phyloP scores from a whole-genome alignment of 2,329 filamentous ascomycete genomes.

The Dactylellina parvicollis region DNA sequence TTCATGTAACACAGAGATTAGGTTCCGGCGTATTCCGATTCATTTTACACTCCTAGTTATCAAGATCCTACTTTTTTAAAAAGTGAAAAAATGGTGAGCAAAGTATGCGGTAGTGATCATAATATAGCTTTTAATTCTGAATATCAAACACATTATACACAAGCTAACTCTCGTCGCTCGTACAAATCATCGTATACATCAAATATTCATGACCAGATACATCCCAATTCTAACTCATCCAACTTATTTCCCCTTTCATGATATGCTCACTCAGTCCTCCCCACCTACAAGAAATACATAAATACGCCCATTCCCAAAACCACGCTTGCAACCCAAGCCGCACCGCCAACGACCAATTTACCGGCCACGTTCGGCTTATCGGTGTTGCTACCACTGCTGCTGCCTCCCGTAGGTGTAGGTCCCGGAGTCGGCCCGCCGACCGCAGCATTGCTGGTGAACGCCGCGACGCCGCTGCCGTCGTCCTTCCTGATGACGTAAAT shows the following conservation, averaged over 20 bases:
- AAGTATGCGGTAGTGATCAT: too few relatives aligned
- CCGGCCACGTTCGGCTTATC: conserved; percentile 25
- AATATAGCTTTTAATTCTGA: too few relatives aligned
- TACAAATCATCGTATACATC: too few relatives aligned
- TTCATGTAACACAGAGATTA: too few relatives aligned
- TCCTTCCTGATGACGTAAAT: conserved; percentile 67
- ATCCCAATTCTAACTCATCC: not conserved
- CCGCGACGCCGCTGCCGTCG: conserved; percentile 46
- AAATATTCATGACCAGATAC: too few relatives aligned
- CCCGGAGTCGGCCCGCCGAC: conserved; percentile 43
- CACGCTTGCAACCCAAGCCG: conserved; percentile 16
- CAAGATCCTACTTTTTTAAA: too few relatives aligned
- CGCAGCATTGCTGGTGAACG: conserved; percentile 44
- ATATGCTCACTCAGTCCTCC: not conserved
- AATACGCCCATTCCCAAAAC: conserved; percentile 1
- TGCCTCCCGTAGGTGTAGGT: conserved; percentile 31
- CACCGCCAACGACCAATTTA: conserved; percentile 7
- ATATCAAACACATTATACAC: too few relatives aligned
- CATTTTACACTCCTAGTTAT: too few relatives aligned
- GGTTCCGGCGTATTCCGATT: too few relatives aligned
- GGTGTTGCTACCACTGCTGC: not conserved
- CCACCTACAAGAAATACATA: conserved; percentile 12
- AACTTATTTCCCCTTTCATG: too few relatives aligned
- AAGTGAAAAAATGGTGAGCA: too few relatives aligned
- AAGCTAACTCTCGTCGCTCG: too few relatives aligned